Evolutionary conservation across 257 asterid species (phyloP), one percentile per base, ranked within the genome.

Genomic region (Solanum boliviense): DNA sequence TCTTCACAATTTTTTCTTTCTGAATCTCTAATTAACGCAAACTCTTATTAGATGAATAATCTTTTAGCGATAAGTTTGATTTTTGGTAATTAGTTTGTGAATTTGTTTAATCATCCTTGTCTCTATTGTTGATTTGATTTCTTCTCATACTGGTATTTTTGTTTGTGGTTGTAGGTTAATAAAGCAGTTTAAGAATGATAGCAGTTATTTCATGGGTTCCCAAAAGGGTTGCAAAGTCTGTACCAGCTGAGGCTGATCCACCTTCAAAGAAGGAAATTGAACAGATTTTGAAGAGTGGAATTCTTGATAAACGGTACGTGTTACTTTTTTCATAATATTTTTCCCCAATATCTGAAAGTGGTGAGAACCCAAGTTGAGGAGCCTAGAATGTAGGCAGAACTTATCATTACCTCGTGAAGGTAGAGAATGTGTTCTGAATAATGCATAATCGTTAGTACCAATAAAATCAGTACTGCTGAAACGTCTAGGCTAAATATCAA

Each of bases 231-330:
- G 31, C 31, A 29, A 29, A 29, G 31, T 29, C 31, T 29, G 31
- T 29, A 29, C 31, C 31, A 29, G 31, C 31, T 29, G 31, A 29
- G 31, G 31, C 31, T 29, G 31, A 29, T 29, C 31, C 31, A 29
- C 31, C 31, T 29, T 29, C 31, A 29, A 29, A 29, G 31, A 2
- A 29, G 31, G 31, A 29, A 29, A 29, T 29, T 29, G 35, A 34
- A 35, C 36, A 35, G 4, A 18, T 12, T 95, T 62, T 95, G 74
- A 93, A 91, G 84, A 92, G 81, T 85, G 92, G 89, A 34, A 29
- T 89, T 67, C 44, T 91, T 44, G 90, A 87, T n/a, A 89, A 34
- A 72, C 81, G 88, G 98, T 92, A 90, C 4, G 88, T 46, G 89
- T 38, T 62, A 9, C 4, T 21, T 15, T 46, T 36, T 75, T 36